phyloP scores from a whole-genome alignment of 331 rosid genomes.

The Phaseolus coccineus region DNA sequence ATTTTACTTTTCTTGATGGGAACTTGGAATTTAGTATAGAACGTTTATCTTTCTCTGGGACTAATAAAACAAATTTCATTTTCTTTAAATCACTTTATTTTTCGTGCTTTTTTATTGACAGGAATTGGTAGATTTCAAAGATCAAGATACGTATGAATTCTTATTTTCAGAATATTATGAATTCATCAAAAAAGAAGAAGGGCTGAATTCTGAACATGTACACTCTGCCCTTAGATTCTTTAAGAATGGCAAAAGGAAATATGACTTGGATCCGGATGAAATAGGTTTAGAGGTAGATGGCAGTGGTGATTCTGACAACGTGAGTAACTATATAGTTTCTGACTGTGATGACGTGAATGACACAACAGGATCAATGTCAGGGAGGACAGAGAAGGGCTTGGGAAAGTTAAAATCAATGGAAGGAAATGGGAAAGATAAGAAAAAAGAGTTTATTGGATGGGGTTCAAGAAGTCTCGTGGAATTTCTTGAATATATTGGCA shows the following conservation, averaged over 20 bases:
- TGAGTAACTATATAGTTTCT: constrained; percentile 48
- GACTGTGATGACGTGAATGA: constrained; percentile 60
- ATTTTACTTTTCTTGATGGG: constrained; percentile 12
- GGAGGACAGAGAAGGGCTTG: constrained; percentile 46
- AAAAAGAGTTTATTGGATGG: constrained; percentile 77
- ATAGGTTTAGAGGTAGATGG: constrained; percentile 47
- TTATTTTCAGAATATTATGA: constrained; percentile 70
- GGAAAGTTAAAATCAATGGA: constrained; percentile 46
- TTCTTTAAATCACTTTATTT: constrained; percentile 13
- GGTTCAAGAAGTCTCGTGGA: constrained; percentile 65
- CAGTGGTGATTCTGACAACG: constrained; percentile 56
- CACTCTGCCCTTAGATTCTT: constrained; percentile 42
- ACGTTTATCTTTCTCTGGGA: constrained; percentile 2
- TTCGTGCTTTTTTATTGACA: constrained; percentile 36
- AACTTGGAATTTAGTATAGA: constrained; percentile 1
- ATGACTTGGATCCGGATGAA: constrained; percentile 46
- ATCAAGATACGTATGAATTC: constrained; percentile 61
- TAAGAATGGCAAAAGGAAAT: constrained; percentile 49
- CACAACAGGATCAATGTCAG: constrained; percentile 41
- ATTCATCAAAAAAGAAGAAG: constrained; percentile 59
- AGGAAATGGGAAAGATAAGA: constrained; percentile 53
- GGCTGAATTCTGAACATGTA: constrained; percentile 50
- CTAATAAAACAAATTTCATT: background rate
- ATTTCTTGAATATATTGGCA: constrained; percentile 63
- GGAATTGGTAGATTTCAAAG: constrained; percentile 65